Percentiles rank a stretch among this genome's conserved stretches.
Conservation (phyloP, 805 yeast species). For the Schizosaccharomyces octosporus region DNA sequence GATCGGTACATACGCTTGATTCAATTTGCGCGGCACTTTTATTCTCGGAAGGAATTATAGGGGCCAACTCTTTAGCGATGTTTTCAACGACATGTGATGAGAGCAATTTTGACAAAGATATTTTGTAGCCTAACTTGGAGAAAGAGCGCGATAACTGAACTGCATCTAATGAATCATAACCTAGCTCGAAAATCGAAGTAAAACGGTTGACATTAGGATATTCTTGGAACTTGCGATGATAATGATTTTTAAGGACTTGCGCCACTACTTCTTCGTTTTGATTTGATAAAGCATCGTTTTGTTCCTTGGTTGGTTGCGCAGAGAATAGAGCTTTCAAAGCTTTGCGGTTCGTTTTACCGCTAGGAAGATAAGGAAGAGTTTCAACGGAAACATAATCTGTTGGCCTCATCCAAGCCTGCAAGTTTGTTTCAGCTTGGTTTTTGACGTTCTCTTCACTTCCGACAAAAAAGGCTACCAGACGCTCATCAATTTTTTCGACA, state of each 20-base stretch:
- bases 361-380: conserved; percentile 7
- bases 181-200: conserved; percentile 3
- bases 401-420: conserved; percentile 9
- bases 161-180: conserved; percentile 5
- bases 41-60: too few species aligned
- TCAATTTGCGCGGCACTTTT: too few species aligned
- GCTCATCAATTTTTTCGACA: background rate
- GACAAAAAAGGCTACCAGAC: conserved; percentile 5
- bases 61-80: too few species aligned
- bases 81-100: too few species aligned
- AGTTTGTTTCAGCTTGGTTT: conserved; percentile 1
- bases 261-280: background rate
- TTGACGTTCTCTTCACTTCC: background rate
- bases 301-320: background rate
- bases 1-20: conserved; percentile 2
- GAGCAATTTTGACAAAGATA: background rate
- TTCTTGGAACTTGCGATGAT: background rate
- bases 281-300: background rate
- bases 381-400: conserved; percentile 3
- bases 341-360: conserved; percentile 9
- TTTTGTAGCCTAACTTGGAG: background rate
- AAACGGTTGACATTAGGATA: background rate
- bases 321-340: background rate
- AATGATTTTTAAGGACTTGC: background rate
- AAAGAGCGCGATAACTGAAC: conserved; percentile 1